Base-by-base conservation (phyloP, 257 asterid genomes). In the Solanum habrochaites region DNA sequence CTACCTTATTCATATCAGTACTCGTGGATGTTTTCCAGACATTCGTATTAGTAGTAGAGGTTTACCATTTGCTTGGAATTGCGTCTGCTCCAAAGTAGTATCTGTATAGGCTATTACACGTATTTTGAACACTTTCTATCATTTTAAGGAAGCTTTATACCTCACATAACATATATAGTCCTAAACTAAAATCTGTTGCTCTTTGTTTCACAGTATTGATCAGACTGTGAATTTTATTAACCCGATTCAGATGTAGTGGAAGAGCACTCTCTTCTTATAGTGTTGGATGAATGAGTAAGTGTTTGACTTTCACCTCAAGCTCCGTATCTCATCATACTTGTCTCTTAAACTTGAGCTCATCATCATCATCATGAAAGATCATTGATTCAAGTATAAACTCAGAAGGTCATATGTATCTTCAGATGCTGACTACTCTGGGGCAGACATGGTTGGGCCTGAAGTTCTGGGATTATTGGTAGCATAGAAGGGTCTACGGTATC, bases 361-460 rank as follows among this genome's bases (percentile, higher is more conserved):
- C 83, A 75, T 94, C 96, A 72, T 87, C 91, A 13, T 83, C 87
- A 88, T 87, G 82, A n/a, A n/a, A 42, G 90, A 81, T 70, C 71
- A n/a, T 86, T 60, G 96, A 91, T 47, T 91, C 88, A 89, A 82
- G 88, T 85, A n/a, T 82, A 35, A 89, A 89, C 49, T 92, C 95
- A 60, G 91, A 40, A 89, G 82, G 62, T 87, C 86, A 80, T 39
- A 32, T 85, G 47, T n/a, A 42, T 94, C 95, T 91, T 90, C 89
- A 94, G 95, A 93, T 90, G 74, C 91, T 85, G n/a, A 91, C 91
- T 8, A 94, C 95, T 82, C n/a, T n/a, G n/a, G n/a, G n/a, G 91
- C 91, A 9, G 94, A 91, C 96, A 94, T 94, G 35, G 91, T 91
- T 18, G 96, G 96, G 96, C 71, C 95, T 90, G n/a, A 3, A 94